Evolutionary conservation across 2,329 filamentous ascomycete genomes (phyloP).

Genomic region (Hortaea werneckii): DNA sequence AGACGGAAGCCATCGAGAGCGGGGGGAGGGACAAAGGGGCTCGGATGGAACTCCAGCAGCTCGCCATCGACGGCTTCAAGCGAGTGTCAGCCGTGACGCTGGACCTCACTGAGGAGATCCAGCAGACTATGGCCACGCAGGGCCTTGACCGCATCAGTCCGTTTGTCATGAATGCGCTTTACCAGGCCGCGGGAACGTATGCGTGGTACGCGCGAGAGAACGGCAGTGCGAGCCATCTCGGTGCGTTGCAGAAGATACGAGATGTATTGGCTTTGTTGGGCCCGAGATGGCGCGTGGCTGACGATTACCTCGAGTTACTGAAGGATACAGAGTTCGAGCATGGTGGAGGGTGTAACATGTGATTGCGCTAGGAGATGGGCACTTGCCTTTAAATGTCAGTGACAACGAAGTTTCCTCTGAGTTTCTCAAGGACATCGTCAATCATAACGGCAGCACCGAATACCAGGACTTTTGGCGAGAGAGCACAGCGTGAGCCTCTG

Average conservation of each 20-base stretch:
- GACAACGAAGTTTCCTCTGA: too few relatives aligned
- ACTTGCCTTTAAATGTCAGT: too few relatives aligned
- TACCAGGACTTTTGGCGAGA: too few relatives aligned
- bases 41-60: conserved; percentile 11
- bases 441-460: too few relatives aligned
- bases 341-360: too few relatives aligned
- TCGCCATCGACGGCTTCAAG: conserved; percentile 11
- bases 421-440: too few relatives aligned
- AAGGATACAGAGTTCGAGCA: too few relatives aligned
- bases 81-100: neutral
- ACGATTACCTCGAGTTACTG: too few relatives aligned
- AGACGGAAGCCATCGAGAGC: conserved; percentile 8
- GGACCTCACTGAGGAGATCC: conserved; percentile 6
- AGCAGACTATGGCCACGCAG: conserved; percentile 1
- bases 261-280: neutral
- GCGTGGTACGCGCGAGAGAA: conserved; percentile 11
- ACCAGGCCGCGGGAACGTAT: conserved; percentile 9
- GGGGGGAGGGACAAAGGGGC: conserved; percentile 7
- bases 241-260: conserved; percentile 5
- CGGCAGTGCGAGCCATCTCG: conserved; percentile 4
- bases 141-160: conserved; percentile 5
- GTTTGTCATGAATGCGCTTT: conserved; percentile 8
- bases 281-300: too few relatives aligned
- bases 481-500: too few relatives aligned
- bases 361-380: too few relatives aligned